Conservation (phyloP, 2,329 filamentous ascomycete genomes). For the Diplocarpon mali region DNA sequence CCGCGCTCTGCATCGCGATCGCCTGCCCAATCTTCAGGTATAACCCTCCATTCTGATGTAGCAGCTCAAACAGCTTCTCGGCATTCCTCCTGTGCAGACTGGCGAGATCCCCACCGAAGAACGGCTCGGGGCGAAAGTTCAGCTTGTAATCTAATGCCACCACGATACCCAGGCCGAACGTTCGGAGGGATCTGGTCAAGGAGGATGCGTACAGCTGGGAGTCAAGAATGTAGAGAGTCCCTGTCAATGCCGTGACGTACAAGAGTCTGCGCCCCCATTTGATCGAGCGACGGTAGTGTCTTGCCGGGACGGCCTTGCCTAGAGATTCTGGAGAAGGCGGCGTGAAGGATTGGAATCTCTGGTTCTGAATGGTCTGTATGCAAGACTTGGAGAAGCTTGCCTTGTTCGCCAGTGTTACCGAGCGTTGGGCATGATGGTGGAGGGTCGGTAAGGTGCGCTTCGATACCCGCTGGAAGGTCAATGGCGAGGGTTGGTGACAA, state of each 20-base stretch:
- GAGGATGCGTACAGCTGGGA: slow-evolving; percentile 67
- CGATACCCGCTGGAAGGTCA: slow-evolving; percentile 3
- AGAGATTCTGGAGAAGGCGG: slow-evolving; percentile 73
- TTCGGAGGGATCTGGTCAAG: slow-evolving; percentile 65
- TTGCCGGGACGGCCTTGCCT: slow-evolving; percentile 58
- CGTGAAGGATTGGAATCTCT: slow-evolving; percentile 50
- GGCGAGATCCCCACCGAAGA: slow-evolving; percentile 59
- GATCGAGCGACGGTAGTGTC: slow-evolving; percentile 56
- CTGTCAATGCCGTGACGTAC: slow-evolving; percentile 47
- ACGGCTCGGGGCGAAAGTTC: slow-evolving; percentile 78
- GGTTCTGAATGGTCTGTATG: slow-evolving; percentile 25
- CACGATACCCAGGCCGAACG: slow-evolving; percentile 67
- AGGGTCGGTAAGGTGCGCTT: slow-evolving; percentile 1
- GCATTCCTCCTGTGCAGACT: slow-evolving; percentile 79
- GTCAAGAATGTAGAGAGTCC: slow-evolving; percentile 58
- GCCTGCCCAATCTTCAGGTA: slow-evolving; percentile 98
- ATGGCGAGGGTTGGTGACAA: background rate
- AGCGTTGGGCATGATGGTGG: slow-evolving; percentile 8
- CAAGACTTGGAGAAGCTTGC: slow-evolving; percentile 5
- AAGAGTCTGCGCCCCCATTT: slow-evolving; percentile 70
- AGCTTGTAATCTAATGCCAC: slow-evolving; percentile 92
- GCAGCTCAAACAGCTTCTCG: slow-evolving; percentile 67
- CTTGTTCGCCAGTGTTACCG: slow-evolving; percentile 2
- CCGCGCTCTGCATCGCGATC: slow-evolving; percentile 94
- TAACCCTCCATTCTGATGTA: slow-evolving; percentile 78